These are phyloP conservation scores for Apophysomyces ossiformis DNA, from an alignment of 371 early-diverging fungal species.

Conservation along the genomic window DNA sequence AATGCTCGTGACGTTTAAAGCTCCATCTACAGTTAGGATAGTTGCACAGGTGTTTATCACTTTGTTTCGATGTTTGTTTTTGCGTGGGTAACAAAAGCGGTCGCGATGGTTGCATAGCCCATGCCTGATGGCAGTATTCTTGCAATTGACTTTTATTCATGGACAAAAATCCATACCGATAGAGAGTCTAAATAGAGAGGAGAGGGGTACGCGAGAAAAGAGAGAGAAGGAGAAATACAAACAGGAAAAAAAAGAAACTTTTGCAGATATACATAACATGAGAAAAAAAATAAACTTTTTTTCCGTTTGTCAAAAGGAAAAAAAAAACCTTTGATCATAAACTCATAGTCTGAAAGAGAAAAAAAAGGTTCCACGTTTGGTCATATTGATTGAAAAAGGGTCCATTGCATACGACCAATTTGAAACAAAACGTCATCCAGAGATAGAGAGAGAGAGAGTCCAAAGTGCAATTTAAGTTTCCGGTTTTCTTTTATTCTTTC, in stretches of 20 bases:
- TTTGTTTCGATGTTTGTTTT: constrained; percentile 14
- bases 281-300: constrained; percentile 19
- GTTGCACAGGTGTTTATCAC: constrained; percentile 41
- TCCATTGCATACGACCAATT: constrained; percentile 13
- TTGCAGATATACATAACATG: too few species aligned
- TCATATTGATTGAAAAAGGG: constrained; percentile 12
- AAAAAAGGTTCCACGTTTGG: constrained; percentile 15
- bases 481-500: constrained; percentile 5
- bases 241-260: not conserved
- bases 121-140: not conserved
- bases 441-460: too few species aligned
- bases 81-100: not conserved
- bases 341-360: not conserved
- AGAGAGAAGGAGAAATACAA: constrained; percentile 1
- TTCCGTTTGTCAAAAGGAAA: not conserved
- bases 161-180: not conserved
- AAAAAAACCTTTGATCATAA: not conserved
- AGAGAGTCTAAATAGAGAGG: constrained; percentile 7
- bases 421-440: constrained; percentile 1
- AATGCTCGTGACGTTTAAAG: constrained; percentile 77
- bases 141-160: not conserved
- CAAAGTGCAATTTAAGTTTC: not conserved
- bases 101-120: not conserved
- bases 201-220: constrained; percentile 5
- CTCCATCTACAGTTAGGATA: constrained; percentile 54